Base-by-base conservation (phyloP, 2,329 filamentous ascomycete species). In the Delphinella strobiligena region DNA sequence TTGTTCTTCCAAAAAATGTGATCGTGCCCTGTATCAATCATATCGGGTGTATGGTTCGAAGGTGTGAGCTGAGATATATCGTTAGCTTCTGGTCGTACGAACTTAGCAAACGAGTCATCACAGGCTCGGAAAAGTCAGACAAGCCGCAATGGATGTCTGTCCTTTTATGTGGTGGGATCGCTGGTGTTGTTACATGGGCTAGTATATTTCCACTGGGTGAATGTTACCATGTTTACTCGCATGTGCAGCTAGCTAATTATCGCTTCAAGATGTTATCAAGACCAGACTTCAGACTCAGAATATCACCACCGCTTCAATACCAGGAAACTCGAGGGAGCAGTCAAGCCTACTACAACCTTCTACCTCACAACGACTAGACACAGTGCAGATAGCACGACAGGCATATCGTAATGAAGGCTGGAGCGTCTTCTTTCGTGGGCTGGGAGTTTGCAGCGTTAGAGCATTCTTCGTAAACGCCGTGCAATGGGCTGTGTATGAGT, bases 381-480 rank as follows among this genome's bases (percentile, higher is more conserved):
- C 84, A 0, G 55, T 82, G 18, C 69, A 76, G 32, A 69, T 89
- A 31, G 75, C 82, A 0, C 74, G 61, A 47, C 64, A 75, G 31
- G 74, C 79, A 1, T 93, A 89, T 54, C 67, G 68, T 44, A 77
- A 69, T 4, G 85, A 91, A 63, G 80, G 80, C 24, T 60, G 79
- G 30, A 67, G 71, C 36, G 82, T 85, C 18, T 93, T 93, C 67
- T 91, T 89, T 63, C 72, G 84, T 60, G 85, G 83, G 2, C 59
- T 96, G 31, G 76, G 78, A 1, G 70, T 94, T 22, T 96, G 89
- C 59, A 93, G 84, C 59, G 61, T 82, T 7, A 69, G 89, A 49
- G 89, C 89, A 0, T 95, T 96, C 57, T 66, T 93, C 38, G 89
- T 95, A 30, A 95, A 95, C 64, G 88, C 89, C 2, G 82, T 85